Evolutionary conservation across 805 yeast genomes (phyloP).

Genomic region (Wickerhamiella kazuoi): DNA sequence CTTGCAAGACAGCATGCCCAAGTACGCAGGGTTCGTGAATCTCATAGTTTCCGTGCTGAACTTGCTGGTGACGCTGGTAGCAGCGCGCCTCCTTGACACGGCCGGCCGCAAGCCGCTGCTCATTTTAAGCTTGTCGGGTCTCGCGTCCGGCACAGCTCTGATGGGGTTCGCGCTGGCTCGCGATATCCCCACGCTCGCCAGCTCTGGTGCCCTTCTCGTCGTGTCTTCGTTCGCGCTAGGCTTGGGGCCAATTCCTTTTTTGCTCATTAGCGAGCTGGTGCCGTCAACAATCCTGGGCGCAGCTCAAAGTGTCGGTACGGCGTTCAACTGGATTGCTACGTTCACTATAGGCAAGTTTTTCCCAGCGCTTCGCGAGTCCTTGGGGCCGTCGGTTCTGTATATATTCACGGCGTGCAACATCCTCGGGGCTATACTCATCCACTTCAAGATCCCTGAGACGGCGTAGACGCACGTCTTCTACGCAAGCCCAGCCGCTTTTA

Average conservation of each 20-base stretch:
- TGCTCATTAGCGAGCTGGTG: slow-evolving; percentile 75
- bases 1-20: slow-evolving; percentile 52
- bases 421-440: slow-evolving; percentile 25
- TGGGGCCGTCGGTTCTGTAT: slow-evolving; percentile 69
- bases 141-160: slow-evolving; percentile 47
- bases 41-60: slow-evolving; percentile 61
- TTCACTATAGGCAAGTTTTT: slow-evolving; percentile 57
- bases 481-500: neutral
- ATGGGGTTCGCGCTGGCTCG: slow-evolving; percentile 49
- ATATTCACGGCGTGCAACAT: slow-evolving; percentile 35
- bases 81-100: slow-evolving; percentile 62
- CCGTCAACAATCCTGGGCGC: slow-evolving; percentile 60
- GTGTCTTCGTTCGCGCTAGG: slow-evolving; percentile 83
- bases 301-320: slow-evolving; percentile 87
- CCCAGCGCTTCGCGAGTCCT: slow-evolving; percentile 44
- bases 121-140: slow-evolving; percentile 42
- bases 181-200: slow-evolving; percentile 32
- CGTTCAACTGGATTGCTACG: slow-evolving; percentile 82
- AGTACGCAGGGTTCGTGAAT: slow-evolving; percentile 52
- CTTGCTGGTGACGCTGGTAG: slow-evolving; percentile 49
- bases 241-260: slow-evolving; percentile 87
- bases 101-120: slow-evolving; percentile 62
- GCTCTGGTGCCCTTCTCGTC: slow-evolving; percentile 49
- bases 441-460: neutral
- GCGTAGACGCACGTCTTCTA: neutral